Percentiles rank a stretch among this genome's conserved stretches.
phyloP scores from a whole-genome alignment of 352 stramenopile genomes.

The Globisporangium abappressorium region DNA sequence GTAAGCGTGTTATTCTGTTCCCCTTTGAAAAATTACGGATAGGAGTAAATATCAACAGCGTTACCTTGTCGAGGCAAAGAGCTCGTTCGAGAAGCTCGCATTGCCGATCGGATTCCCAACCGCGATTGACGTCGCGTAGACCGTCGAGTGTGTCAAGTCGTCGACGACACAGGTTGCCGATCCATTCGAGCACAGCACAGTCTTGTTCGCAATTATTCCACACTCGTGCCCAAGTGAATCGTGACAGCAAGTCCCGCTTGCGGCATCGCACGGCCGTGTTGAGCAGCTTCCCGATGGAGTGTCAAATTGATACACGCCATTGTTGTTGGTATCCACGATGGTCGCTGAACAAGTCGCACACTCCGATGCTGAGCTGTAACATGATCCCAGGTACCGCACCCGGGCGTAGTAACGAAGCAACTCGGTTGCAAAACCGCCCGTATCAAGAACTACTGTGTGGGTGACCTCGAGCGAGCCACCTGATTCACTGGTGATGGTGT shows the following conservation, averaged over 20 bases:
- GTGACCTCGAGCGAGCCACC: slow-evolving; percentile 32
- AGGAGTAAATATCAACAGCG: not conserved
- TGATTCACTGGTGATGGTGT: slow-evolving; percentile 16
- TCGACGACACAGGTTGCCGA: slow-evolving; percentile 20
- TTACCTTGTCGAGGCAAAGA: slow-evolving; percentile 24
- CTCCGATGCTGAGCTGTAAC: slow-evolving; percentile 11
- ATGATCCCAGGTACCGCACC: slow-evolving; percentile 26
- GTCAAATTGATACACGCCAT: slow-evolving; percentile 1
- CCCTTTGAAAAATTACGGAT: not conserved
- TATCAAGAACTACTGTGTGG: slow-evolving; percentile 21
- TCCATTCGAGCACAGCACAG: slow-evolving; percentile 16
- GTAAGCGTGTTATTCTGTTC: not conserved
- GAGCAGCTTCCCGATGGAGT: slow-evolving; percentile 9
- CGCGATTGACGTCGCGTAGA: slow-evolving; percentile 28
- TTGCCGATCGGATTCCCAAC: slow-evolving; percentile 35
- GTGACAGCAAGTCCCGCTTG: slow-evolving; percentile 18
- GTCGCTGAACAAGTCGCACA: slow-evolving; percentile 26
- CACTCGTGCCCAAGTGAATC: slow-evolving; percentile 20
- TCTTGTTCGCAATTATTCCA: slow-evolving; percentile 15
- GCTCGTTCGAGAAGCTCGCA: slow-evolving; percentile 21
- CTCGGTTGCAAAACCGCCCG: slow-evolving; percentile 25
- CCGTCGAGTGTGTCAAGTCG: slow-evolving; percentile 28
- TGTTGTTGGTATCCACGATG: not conserved
- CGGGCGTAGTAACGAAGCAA: slow-evolving; percentile 22
- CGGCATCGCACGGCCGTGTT: slow-evolving; percentile 5